These are phyloP conservation scores for Viola odorata DNA, from an alignment of 345 rosid genomes.

Conservation along the genomic window DNA sequence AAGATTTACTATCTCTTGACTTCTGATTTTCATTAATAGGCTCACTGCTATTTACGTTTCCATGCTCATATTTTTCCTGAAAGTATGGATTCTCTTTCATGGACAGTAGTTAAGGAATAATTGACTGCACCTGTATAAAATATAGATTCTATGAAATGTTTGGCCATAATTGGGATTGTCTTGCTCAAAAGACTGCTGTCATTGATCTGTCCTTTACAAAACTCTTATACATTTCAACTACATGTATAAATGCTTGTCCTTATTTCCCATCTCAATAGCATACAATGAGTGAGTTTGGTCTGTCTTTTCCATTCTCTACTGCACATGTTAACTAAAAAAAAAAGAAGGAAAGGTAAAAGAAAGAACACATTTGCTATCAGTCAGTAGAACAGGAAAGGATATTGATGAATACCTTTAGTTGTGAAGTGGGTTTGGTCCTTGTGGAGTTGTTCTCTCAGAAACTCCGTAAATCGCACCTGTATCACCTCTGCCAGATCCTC, in stretches of 20 bases:
- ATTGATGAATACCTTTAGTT: background rate
- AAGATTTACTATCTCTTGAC: background rate
- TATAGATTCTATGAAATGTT: too few relatives aligned
- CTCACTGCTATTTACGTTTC: background rate
- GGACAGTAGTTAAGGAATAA: too few relatives aligned
- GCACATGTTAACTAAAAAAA: too few relatives aligned
- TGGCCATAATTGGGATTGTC: too few relatives aligned
- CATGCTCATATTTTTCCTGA: too few relatives aligned
- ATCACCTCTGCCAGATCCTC: background rate
- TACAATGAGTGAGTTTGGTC: background rate
- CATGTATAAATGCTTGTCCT: background rate
- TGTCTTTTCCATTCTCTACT: background rate
- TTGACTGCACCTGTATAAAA: too few relatives aligned
- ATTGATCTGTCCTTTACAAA: too few relatives aligned
- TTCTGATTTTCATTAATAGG: background rate
- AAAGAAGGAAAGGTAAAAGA: background rate
- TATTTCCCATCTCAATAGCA: background rate
- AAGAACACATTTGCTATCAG: background rate
- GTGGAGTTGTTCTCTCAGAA: background rate
- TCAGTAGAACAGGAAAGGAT: background rate
- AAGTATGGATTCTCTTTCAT: too few relatives aligned
- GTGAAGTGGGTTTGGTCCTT: slow-evolving; percentile 7
- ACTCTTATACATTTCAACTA: too few relatives aligned
- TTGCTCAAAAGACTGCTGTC: too few relatives aligned
- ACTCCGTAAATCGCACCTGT: background rate